Percentiles rank a stretch among this genome's conserved stretches.
Conservation (phyloP, 495 filamentous ascomycete species). For the Cercophora samala region DNA sequence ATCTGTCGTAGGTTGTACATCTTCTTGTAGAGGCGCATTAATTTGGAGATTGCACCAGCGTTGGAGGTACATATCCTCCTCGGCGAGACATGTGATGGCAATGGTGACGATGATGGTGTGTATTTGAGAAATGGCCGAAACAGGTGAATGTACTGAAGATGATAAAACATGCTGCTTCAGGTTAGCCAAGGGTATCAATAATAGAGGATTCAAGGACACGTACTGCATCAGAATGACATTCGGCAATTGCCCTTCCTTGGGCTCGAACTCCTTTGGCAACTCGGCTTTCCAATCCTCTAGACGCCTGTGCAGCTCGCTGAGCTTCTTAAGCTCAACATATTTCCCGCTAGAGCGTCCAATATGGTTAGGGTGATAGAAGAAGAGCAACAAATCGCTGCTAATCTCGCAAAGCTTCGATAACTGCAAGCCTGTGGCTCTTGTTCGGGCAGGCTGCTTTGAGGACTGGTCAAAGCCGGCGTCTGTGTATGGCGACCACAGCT, state of each 20-base stretch:
- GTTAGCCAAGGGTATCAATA: slow-evolving; percentile 19
- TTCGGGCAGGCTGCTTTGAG: slow-evolving; percentile 75
- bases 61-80: slow-evolving; percentile 87
- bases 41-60: slow-evolving; percentile 81
- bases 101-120: slow-evolving; percentile 69
- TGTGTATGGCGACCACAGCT: slow-evolving; percentile 83
- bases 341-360: slow-evolving; percentile 57
- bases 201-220: slow-evolving; percentile 36
- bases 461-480: slow-evolving; percentile 70
- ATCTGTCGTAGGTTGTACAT: slow-evolving; percentile 88
- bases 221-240: slow-evolving; percentile 94
- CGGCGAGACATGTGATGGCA: slow-evolving; percentile 85
- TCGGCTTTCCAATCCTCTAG: slow-evolving; percentile 89
- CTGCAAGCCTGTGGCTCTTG: slow-evolving; percentile 75
- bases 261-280: slow-evolving; percentile 80
- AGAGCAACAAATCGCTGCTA: slow-evolving; percentile 80
- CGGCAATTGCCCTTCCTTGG: slow-evolving; percentile 84
- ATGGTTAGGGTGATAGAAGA: slow-evolving; percentile 82
- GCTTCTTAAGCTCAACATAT: slow-evolving; percentile 79
- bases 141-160: slow-evolving; percentile 92
- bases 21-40: slow-evolving; percentile 89
- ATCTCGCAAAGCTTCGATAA: slow-evolving; percentile 86
- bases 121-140: slow-evolving; percentile 97
- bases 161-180: slow-evolving; percentile 82
- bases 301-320: slow-evolving; percentile 84